A percentile compares a stretch with the other conserved stretches of the same genome.
Evolutionary conservation across 148 eudicot species (phyloP).

Genomic region (Heliosperma pusillum): DNA sequence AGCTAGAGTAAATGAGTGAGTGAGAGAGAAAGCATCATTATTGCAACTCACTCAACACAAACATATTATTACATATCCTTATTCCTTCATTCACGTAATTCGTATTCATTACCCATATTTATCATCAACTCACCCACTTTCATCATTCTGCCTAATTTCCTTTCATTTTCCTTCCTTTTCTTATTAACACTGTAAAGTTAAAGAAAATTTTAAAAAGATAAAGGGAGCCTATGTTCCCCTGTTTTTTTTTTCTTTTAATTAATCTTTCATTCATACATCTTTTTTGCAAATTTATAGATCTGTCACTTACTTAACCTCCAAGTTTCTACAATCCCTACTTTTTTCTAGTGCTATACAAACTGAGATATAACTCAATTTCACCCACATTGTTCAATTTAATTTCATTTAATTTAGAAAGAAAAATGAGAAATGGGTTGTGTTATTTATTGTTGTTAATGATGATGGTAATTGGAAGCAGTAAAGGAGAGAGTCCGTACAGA

Average conservation of each 20-base stretch:
- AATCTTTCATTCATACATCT: neutral
- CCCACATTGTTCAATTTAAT: neutral
- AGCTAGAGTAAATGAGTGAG: neutral
- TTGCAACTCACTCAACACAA: neutral
- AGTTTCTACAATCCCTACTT: neutral
- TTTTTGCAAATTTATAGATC: neutral
- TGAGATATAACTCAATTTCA: neutral
- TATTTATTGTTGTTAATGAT: neutral
- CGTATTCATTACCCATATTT: neutral
- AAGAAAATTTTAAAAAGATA: too few species aligned
- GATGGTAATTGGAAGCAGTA: neutral
- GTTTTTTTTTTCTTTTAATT: too few species aligned
- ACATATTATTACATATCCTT: too few species aligned
- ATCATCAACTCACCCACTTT: neutral
- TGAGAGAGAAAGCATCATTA: neutral
- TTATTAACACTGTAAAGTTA: neutral
- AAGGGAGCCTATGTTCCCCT: neutral
- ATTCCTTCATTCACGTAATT: neutral
- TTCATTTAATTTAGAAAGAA: neutral
- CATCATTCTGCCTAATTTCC: neutral
- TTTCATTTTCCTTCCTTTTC: neutral
- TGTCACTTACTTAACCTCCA: neutral
- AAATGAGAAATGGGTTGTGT: conserved; percentile 2
- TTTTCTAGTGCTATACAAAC: neutral
- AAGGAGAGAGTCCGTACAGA: conserved; percentile 31